Percentiles rank a stretch among this genome's conserved stretches.
Conservation (phyloP, 371 early-diverging fungal genomes). For the Actinomucor elegans region DNA sequence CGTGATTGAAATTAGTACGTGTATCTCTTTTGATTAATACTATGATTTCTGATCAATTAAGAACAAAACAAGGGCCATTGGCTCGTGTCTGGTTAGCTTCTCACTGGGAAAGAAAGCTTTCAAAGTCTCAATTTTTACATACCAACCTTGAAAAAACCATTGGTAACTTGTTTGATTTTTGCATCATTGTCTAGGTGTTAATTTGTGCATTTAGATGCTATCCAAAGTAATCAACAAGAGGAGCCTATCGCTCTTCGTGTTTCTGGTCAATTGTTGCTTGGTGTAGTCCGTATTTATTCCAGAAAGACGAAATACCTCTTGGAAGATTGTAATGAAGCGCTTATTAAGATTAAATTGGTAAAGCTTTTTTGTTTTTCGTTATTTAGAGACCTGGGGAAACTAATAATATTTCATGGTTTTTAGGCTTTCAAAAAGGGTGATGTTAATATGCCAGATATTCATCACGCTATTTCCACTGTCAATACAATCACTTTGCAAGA, state of each 20-base stretch:
- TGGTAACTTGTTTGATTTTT: too few relatives aligned
- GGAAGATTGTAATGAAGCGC: conserved; percentile 97
- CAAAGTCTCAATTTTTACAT: conserved; percentile 90
- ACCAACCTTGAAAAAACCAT: conserved; percentile 87
- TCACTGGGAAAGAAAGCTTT: conserved; percentile 95
- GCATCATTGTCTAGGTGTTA: too few relatives aligned
- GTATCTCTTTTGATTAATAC: too few relatives aligned
- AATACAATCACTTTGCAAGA: conserved; percentile 90
- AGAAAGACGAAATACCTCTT: conserved; percentile 95
- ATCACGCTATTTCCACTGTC: conserved; percentile 64
- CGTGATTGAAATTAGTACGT: too few relatives aligned
- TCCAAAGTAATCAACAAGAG: conserved; percentile 76
- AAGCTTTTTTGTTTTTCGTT: neutral
- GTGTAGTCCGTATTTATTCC: conserved; percentile 95
- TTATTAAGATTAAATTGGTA: conserved; percentile 92
- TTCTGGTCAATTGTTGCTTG: conserved; percentile 95
- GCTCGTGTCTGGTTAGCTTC: conserved; percentile 98
- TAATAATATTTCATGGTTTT: neutral
- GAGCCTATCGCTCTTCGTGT: conserved; percentile 90
- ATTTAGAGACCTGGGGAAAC: neutral
- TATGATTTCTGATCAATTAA: conserved; percentile 36
- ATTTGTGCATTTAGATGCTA: conserved; percentile 66
- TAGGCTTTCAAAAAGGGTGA: conserved; percentile 85
- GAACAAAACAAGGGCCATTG: conserved; percentile 88
- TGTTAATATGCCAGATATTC: conserved; percentile 84